Evolutionary conservation across 495 filamentous ascomycete genomes (phyloP).

Genomic region (Trichodelitschia bisporula): DNA sequence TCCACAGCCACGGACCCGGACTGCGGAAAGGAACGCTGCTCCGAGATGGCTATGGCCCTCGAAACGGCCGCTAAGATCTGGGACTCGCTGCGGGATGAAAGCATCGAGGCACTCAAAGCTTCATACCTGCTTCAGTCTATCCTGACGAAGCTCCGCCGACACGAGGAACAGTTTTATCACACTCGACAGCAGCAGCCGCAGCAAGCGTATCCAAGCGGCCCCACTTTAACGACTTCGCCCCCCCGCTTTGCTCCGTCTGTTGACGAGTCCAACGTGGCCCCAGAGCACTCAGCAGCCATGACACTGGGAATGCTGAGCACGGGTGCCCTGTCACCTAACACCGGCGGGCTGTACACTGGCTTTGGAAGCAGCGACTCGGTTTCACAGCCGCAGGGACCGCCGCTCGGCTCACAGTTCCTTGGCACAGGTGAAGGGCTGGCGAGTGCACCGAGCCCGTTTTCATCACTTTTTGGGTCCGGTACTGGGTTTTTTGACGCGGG

Average conservation of each 20-base stretch:
- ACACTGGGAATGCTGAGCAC: conserved; percentile 57
- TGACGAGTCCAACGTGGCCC: conserved; percentile 17
- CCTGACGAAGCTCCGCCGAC: conserved; percentile 42
- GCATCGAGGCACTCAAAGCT: conserved; percentile 79
- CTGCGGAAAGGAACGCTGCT: conserved; percentile 45
- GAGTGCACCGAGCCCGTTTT: conserved; percentile 16
- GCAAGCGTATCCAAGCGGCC: conserved; percentile 4
- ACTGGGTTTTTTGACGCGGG: conserved; percentile 25
- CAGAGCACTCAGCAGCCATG: conserved; percentile 49
- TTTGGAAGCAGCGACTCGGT: conserved; percentile 2
- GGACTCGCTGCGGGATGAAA: conserved; percentile 45
- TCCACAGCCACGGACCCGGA: conserved; percentile 26
- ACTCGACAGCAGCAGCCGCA: conserved; percentile 7
- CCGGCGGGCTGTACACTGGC: conserved; percentile 13
- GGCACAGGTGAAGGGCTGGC: conserved; percentile 3
- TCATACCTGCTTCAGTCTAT: conserved; percentile 52
- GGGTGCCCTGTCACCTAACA: conserved; percentile 38
- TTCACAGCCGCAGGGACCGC: conserved; percentile 2
- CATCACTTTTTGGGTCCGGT: conserved; percentile 25
- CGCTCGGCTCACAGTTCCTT: conserved; percentile 5
- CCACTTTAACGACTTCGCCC: not conserved
- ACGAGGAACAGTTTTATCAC: conserved; percentile 9
- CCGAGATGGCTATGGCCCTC: conserved; percentile 50
- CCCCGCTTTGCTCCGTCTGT: conserved; percentile 11
- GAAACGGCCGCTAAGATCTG: conserved; percentile 55